phyloP scores from a whole-genome alignment of 345 rosid species.

The Eucalyptus lansdowneana region DNA sequence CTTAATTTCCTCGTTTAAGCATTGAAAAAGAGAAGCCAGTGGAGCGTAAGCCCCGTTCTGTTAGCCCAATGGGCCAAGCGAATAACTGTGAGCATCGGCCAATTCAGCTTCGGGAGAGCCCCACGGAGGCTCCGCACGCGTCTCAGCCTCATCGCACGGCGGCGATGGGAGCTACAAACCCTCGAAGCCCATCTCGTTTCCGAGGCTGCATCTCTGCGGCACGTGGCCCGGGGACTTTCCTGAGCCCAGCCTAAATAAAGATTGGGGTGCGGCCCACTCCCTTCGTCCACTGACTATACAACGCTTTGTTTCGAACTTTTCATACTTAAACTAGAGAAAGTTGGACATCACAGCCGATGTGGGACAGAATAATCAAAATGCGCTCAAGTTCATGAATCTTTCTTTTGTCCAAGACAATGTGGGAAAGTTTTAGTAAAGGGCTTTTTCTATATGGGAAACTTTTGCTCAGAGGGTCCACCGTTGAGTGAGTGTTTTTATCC shows the following conservation, averaged over 20 bases:
- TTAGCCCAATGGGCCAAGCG: neutral
- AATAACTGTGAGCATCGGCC: neutral
- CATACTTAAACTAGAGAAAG: neutral
- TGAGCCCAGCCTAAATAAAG: fast-evolving
- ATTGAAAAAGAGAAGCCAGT: neutral
- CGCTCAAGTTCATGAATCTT: neutral
- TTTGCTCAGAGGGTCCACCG: neutral
- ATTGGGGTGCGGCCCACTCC: neutral
- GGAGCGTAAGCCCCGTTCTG: conserved; percentile 2
- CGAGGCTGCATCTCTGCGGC: neutral
- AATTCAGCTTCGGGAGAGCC: neutral
- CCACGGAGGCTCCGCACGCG: neutral
- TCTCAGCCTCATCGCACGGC: neutral
- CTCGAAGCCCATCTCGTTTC: neutral
- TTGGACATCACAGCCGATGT: fast-evolving
- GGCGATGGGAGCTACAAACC: neutral
- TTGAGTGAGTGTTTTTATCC: neutral
- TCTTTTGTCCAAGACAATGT: neutral
- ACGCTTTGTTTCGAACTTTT: fast-evolving
- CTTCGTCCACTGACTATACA: neutral
- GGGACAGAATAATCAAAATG: neutral
- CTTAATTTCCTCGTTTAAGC: neutral
- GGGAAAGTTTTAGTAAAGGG: neutral
- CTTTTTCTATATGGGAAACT: neutral
- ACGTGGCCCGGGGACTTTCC: neutral